phyloP scores from a whole-genome alignment of 805 yeast genomes.

The Candida loeiensis region DNA sequence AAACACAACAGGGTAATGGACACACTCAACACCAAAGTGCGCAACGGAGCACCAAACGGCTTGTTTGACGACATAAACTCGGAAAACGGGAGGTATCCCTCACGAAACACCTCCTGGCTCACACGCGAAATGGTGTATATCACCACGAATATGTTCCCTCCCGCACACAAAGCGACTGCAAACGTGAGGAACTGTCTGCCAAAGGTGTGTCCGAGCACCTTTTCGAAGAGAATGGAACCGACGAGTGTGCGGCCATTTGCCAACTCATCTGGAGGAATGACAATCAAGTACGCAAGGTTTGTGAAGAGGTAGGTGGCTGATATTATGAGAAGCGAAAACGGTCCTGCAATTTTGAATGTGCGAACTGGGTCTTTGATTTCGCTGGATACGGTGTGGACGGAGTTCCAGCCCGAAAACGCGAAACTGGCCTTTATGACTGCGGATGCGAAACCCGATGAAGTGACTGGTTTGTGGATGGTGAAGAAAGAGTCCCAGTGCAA shows the following conservation, averaged over 20 bases:
- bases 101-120: slow-evolving; percentile 63
- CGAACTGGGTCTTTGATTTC: slow-evolving; percentile 58
- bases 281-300: slow-evolving; percentile 55
- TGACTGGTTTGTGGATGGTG: slow-evolving; percentile 28
- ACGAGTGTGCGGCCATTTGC: slow-evolving; percentile 53
- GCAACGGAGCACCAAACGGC: slow-evolving; percentile 56
- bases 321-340: slow-evolving; percentile 47
- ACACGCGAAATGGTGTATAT: slow-evolving; percentile 56
- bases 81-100: slow-evolving; percentile 58
- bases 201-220: slow-evolving; percentile 47
- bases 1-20: slow-evolving; percentile 39
- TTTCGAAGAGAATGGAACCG: slow-evolving; percentile 57
- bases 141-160: slow-evolving; percentile 61
- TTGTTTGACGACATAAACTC: slow-evolving; percentile 50
- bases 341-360: slow-evolving; percentile 61
- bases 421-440: slow-evolving; percentile 58
- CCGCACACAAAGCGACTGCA: slow-evolving; percentile 58
- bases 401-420: slow-evolving; percentile 62
- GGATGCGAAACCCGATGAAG: slow-evolving; percentile 46
- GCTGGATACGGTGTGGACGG: slow-evolving; percentile 57
- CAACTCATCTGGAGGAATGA: slow-evolving; percentile 51
- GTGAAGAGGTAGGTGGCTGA: slow-evolving; percentile 48
- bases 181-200: slow-evolving; percentile 55
- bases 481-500: slow-evolving; percentile 31
- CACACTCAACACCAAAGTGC: slow-evolving; percentile 45